A percentile compares a stretch with the other conserved stretches of the same genome.
These are phyloP conservation scores for Globisporangium sylvaticum DNA, from an alignment of 352 stramenopile genomes.

Conservation along the genomic window DNA sequence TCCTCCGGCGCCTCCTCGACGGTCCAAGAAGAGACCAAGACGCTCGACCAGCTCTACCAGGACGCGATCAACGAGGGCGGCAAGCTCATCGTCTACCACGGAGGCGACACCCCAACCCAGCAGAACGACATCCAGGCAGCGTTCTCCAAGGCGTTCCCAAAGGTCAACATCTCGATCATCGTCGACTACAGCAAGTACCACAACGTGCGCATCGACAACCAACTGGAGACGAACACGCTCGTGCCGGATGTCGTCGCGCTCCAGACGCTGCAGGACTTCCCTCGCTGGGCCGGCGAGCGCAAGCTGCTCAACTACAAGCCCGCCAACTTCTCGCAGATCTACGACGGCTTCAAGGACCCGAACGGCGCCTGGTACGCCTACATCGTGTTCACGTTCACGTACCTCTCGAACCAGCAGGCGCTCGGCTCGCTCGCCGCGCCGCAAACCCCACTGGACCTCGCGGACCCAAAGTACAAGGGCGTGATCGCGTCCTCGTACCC, in stretches of 20 bases:
- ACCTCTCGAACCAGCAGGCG: constrained; percentile 27
- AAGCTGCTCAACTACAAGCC: constrained; percentile 54
- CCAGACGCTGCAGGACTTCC: constrained; percentile 58
- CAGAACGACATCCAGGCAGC: constrained; percentile 22
- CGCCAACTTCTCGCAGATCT: constrained; percentile 44
- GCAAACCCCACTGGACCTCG: constrained; percentile 25
- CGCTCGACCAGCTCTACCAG: constrained; percentile 39
- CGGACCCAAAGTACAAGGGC: constrained; percentile 28
- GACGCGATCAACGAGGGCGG: constrained; percentile 46
- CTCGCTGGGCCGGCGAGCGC: constrained; percentile 34
- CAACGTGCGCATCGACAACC: constrained; percentile 48
- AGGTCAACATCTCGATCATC: constrained; percentile 58
- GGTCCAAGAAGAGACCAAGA: constrained; percentile 38
- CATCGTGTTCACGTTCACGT: constrained; percentile 40
- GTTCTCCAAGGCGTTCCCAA: constrained; percentile 31
- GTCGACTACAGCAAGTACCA: constrained; percentile 59
- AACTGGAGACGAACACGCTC: constrained; percentile 13
- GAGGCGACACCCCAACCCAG: constrained; percentile 31
- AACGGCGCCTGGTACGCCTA: constrained; percentile 34
- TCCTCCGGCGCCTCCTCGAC: not conserved
- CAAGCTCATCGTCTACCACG: constrained; percentile 43
- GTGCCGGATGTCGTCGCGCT: constrained; percentile 41
- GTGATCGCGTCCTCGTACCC: constrained; percentile 47
- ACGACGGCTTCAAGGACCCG: constrained; percentile 32
- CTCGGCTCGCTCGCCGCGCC: constrained; percentile 10